Conservation (phyloP, 2,329 filamentous ascomycete species). For the Domatiomyces catenatus region DNA sequence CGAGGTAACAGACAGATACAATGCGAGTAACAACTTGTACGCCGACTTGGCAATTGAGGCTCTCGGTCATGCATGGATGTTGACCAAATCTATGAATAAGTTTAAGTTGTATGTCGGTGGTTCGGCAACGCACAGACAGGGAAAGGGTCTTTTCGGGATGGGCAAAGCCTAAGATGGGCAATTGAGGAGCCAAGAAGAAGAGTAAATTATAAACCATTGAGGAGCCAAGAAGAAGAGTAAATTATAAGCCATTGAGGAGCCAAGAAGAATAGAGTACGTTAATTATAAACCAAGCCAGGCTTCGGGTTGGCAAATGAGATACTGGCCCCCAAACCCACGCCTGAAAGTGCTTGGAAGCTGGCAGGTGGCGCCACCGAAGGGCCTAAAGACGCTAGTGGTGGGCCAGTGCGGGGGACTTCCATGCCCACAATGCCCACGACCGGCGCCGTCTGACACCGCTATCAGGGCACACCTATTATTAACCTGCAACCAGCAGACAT, state of each 20-base stretch:
- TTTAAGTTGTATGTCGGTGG: background rate
- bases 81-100: background rate
- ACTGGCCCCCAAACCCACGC: background rate
- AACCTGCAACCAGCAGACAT: background rate
- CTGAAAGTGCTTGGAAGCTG: background rate
- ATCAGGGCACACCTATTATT: background rate
- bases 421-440: background rate
- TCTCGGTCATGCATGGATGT: background rate
- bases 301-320: background rate
- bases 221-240: too few relatives aligned
- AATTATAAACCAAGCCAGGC: background rate
- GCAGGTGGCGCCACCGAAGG: background rate
- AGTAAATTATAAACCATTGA: too few relatives aligned
- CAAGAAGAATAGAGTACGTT: too few relatives aligned
- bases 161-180: background rate
- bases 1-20: too few relatives aligned
- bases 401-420: background rate
- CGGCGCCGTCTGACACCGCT: too few relatives aligned
- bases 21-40: too few relatives aligned
- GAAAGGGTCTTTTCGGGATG: background rate
- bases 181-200: background rate
- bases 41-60: background rate
- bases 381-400: background rate
- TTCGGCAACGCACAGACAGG: background rate
- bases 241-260: too few relatives aligned